These are phyloP conservation scores for Ehretia macrophylla DNA, from an alignment of 257 asterid genomes.

Conservation along the genomic window DNA sequence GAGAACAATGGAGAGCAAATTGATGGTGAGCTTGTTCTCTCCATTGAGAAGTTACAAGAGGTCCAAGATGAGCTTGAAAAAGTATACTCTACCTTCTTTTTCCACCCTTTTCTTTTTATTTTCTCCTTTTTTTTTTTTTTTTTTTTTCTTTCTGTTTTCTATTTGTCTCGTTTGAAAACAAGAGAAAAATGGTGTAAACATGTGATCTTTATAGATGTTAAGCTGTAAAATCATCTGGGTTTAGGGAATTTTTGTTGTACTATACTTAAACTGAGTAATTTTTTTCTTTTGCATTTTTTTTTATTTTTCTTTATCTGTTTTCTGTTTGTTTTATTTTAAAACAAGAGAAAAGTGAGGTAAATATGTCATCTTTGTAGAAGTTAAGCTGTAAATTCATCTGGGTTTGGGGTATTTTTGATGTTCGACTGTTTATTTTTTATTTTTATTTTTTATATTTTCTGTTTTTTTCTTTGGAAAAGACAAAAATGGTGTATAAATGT, in stretches of 20 bases:
- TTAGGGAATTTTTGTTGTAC: neutral
- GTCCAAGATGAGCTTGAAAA: conserved; percentile 88
- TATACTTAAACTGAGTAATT: too few relatives aligned
- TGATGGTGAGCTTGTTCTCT: conserved; percentile 56
- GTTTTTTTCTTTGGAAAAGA: neutral
- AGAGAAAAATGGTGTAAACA: neutral
- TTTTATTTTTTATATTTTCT: neutral
- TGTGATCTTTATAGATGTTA: neutral
- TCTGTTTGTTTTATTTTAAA: neutral
- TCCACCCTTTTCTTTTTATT: neutral
- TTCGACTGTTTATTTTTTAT: neutral
- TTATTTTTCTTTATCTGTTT: neutral
- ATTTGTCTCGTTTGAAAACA: neutral
- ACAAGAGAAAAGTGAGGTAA: neutral
- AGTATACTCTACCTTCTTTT: conserved; percentile 21
- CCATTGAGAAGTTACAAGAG: conserved; percentile 80
- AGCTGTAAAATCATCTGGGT: neutral
- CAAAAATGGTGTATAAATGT: neutral
- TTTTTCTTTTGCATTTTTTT: neutral
- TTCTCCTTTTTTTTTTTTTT: neutral
- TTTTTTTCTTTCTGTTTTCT: neutral
- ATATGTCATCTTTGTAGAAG: neutral
- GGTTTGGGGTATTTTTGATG: neutral
- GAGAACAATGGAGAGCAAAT: conserved; percentile 36
- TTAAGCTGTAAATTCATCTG: neutral